Percentiles rank a stretch among this genome's conserved stretches.
phyloP scores from a whole-genome alignment of 148 eudicot genomes.

The Spergularia bocconei region DNA sequence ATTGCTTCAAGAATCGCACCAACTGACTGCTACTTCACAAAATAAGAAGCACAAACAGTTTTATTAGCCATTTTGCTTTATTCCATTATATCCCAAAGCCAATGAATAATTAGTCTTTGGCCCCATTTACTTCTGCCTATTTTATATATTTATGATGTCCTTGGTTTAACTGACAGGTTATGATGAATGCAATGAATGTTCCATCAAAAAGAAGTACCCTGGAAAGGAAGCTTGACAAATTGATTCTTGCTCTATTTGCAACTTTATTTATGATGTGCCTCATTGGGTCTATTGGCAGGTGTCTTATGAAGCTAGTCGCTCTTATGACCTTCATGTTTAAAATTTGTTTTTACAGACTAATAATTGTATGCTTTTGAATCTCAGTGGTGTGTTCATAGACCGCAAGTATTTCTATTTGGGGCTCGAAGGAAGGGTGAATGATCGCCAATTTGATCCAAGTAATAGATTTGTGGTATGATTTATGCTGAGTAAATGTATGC shows the following conservation, averaged over 20 bases:
- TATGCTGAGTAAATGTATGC: background rate
- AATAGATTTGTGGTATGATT: conserved; percentile 75
- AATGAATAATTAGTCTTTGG: too few species aligned
- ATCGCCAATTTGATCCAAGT: conserved; percentile 71
- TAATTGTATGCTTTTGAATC: conserved; percentile 23
- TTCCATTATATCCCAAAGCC: too few species aligned
- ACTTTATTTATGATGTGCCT: conserved; percentile 86
- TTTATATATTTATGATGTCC: conserved; percentile 6
- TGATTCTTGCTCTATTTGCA: conserved; percentile 76
- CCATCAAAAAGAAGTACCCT: conserved; percentile 98
- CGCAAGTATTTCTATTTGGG: conserved; percentile 67
- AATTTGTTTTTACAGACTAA: background rate
- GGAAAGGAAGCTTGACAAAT: conserved; percentile 95
- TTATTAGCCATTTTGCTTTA: too few species aligned
- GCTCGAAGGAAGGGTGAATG: conserved; percentile 45
- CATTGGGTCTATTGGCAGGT: conserved; percentile 96
- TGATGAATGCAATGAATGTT: conserved; percentile 99
- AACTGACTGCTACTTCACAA: too few species aligned
- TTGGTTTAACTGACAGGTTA: conserved; percentile 59
- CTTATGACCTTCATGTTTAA: background rate
- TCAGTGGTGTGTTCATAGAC: conserved; percentile 72
- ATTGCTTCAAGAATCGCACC: too few species aligned
- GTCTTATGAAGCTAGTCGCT: conserved; percentile 23
- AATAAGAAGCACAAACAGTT: too few species aligned
- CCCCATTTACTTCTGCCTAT: background rate